Conservation (phyloP, 306 rosid species). For the Amphicarpaea edgeworthii region DNA sequence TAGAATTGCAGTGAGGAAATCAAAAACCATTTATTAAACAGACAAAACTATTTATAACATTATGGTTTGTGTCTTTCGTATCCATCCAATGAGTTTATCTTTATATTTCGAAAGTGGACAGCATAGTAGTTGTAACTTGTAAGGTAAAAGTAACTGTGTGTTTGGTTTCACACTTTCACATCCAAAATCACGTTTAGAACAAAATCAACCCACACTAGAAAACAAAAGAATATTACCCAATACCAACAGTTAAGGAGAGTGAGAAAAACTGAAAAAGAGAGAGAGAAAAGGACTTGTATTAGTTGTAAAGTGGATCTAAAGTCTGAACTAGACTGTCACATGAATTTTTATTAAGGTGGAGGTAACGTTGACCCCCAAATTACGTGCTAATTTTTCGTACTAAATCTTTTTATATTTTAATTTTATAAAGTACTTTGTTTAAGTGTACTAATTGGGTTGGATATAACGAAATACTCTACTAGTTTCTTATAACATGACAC, state of each 20-base stretch:
- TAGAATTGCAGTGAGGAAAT: neutral
- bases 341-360: neutral
- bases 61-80: neutral
- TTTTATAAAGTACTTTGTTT: neutral
- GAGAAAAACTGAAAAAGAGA: too few relatives aligned
- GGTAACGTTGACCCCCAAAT: neutral
- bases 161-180: too few relatives aligned
- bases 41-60: conserved; percentile 24
- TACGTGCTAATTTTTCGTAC: neutral
- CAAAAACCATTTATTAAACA: neutral
- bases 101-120: neutral
- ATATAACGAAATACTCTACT: too few relatives aligned
- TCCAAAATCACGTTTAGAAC: too few relatives aligned
- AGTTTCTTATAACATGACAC: too few relatives aligned
- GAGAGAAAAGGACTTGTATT: neutral
- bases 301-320: neutral
- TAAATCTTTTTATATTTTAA: neutral
- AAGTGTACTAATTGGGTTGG: neutral
- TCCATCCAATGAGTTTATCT: neutral
- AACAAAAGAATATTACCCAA: neutral
- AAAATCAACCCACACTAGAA: neutral
- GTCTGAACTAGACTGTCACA: neutral
- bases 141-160: too few relatives aligned
- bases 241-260: neutral
- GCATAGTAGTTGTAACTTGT: neutral